These are phyloP conservation scores for Ustilago tritici DNA, from an alignment of 1,284 basidiomycete species.

Conservation along the genomic window DNA sequence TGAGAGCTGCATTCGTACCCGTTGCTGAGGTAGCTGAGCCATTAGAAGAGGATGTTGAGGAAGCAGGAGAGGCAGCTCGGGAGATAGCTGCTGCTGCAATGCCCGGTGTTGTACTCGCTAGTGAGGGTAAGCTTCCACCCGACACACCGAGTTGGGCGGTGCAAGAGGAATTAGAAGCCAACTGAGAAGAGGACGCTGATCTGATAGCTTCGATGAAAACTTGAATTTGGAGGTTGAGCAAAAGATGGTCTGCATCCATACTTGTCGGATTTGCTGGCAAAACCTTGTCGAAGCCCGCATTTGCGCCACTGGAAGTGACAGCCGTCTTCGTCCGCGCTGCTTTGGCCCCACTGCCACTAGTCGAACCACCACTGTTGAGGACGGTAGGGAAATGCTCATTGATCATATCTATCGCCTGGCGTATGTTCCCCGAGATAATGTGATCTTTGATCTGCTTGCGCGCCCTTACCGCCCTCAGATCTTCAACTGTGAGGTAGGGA, in stretches of 20 bases:
- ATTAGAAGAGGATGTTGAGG: conserved; percentile 50
- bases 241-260: conserved; percentile 78
- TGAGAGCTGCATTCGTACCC: conserved; percentile 30
- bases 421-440: conserved; percentile 79
- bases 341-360: conserved; percentile 11
- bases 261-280: conserved; percentile 62
- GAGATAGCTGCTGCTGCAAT: conserved; percentile 49
- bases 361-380: conserved; percentile 39
- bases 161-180: conserved; percentile 11
- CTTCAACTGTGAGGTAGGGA: conserved; percentile 40
- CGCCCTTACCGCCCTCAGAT: conserved; percentile 35
- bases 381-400: conserved; percentile 71
- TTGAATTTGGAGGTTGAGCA: conserved; percentile 84
- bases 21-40: conserved; percentile 49
- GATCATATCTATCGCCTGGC: conserved; percentile 77
- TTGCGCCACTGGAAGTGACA: conserved; percentile 8
- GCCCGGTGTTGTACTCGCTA: conserved; percentile 45
- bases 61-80: conserved; percentile 56
- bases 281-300: conserved; percentile 31
- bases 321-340: background rate
- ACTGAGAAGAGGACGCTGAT: conserved; percentile 69
- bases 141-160: conserved; percentile 15
- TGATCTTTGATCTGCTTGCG: conserved; percentile 73
- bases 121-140: conserved; percentile 25
- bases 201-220: conserved; percentile 85